These are phyloP conservation scores for Pythium grandisporangium DNA, from an alignment of 352 stramenopile species.

Conservation along the genomic window DNA sequence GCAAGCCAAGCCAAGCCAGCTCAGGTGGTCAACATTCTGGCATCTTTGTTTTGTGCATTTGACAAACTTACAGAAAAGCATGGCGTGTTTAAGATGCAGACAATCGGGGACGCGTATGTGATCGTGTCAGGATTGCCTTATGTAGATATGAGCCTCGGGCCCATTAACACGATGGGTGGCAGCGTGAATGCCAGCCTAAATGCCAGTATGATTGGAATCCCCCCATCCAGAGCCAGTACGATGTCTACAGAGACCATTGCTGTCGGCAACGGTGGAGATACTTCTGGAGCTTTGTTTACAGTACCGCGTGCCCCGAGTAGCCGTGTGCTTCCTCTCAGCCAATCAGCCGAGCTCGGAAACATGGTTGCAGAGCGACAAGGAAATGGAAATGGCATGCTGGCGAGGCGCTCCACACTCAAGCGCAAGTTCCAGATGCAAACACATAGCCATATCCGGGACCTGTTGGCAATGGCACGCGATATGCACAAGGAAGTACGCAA, in stretches of 20 bases:
- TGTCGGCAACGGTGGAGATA: conserved; percentile 8
- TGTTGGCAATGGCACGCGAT: conserved; percentile 73
- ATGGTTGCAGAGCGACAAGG: conserved; percentile 9
- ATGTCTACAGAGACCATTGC: no score
- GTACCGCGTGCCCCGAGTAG: conserved; percentile 22
- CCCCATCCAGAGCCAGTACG: no score
- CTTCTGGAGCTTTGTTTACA: neutral
- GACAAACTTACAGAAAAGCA: conserved; percentile 90
- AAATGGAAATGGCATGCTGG: conserved; percentile 7
- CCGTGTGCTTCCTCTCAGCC: conserved; percentile 37
- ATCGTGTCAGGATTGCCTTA: conserved; percentile 83
- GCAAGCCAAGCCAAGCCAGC: conserved; percentile 69
- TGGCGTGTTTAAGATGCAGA: conserved; percentile 92
- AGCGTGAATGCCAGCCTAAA: neutral
- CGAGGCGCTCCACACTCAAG: conserved; percentile 59
- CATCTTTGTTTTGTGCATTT: conserved; percentile 88
- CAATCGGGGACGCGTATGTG: conserved; percentile 90
- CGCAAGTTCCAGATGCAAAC: conserved; percentile 79
- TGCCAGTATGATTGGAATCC: neutral
- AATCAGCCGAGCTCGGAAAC: conserved; percentile 4
- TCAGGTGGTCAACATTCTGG: conserved; percentile 87
- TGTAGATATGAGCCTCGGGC: conserved; percentile 74
- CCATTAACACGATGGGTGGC: conserved; percentile 6
- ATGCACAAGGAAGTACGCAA: conserved; percentile 86
- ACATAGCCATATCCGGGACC: conserved; percentile 67